A percentile compares a stretch with the other conserved stretches of the same genome.
These are phyloP conservation scores for Acanthamoeba rhysodes DNA, from an alignment of 208 protist species.

Conservation along the genomic window DNA sequence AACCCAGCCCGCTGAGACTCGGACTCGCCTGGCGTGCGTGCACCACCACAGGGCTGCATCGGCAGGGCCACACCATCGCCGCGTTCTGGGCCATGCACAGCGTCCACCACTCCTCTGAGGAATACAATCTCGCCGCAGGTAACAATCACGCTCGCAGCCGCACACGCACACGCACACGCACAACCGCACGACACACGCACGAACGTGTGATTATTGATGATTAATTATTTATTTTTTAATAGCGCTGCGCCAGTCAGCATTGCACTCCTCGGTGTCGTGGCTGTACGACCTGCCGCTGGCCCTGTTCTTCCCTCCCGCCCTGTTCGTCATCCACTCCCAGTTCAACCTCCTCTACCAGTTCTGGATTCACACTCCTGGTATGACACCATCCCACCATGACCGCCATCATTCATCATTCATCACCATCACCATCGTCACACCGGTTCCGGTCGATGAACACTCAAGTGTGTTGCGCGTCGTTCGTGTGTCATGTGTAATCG, in stretches of 20 bases:
- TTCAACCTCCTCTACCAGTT: slow-evolving; percentile 88
- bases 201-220: too few relatives aligned
- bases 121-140: slow-evolving; percentile 79
- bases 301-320: slow-evolving; percentile 78
- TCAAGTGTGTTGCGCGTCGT: too few relatives aligned
- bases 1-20: too few relatives aligned
- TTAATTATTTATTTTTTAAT: too few relatives aligned
- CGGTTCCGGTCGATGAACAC: too few relatives aligned
- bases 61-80: slow-evolving; percentile 80
- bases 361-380: slow-evolving; percentile 85
- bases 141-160: neutral
- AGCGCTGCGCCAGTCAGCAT: slow-evolving; percentile 82
- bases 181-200: too few relatives aligned
- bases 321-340: slow-evolving; percentile 81
- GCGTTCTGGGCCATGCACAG: slow-evolving; percentile 84
- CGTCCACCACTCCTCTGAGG: slow-evolving; percentile 84
- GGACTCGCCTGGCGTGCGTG: neutral
- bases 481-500: too few relatives aligned
- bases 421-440: too few relatives aligned
- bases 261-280: slow-evolving; percentile 78
- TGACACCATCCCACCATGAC: neutral
- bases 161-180: neutral
- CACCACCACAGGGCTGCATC: slow-evolving; percentile 77
- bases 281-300: slow-evolving; percentile 85
- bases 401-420: too few relatives aligned